Evolutionary conservation across 805 yeast genomes (phyloP).

Genomic region (Candida multigemmis): DNA sequence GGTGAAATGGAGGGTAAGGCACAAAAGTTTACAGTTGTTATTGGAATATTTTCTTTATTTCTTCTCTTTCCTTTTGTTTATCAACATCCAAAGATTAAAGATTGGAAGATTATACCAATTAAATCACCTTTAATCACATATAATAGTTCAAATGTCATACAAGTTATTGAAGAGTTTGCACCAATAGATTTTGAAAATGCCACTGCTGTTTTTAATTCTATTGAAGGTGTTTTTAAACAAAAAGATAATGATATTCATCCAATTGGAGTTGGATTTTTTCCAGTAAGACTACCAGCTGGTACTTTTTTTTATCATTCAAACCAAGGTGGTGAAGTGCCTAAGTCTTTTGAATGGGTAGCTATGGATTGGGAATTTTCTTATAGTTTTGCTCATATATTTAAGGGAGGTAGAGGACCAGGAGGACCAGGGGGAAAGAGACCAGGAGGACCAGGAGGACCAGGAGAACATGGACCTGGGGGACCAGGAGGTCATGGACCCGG

Average conservation of each 20-base stretch:
- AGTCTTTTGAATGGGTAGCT: slow-evolving; percentile 52
- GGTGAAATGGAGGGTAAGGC: too few species aligned
- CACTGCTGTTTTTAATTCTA: slow-evolving; percentile 45
- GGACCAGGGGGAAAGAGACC: slow-evolving; percentile 2
- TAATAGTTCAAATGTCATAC: too few species aligned
- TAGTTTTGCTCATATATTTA: slow-evolving; percentile 27
- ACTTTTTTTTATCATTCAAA: slow-evolving; percentile 51
- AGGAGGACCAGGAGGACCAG: slow-evolving; percentile 2
- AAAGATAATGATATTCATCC: slow-evolving; percentile 45
- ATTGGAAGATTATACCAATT: too few species aligned
- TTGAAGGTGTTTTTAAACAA: slow-evolving; percentile 44
- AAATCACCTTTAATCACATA: too few species aligned
- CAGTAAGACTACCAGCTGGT: slow-evolving; percentile 53
- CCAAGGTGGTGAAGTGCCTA: slow-evolving; percentile 29
- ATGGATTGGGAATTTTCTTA: slow-evolving; percentile 56
- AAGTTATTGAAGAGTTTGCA: too few species aligned
- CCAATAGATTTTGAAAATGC: slow-evolving; percentile 50
- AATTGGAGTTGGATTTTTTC: slow-evolving; percentile 47
- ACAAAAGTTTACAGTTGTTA: too few species aligned
- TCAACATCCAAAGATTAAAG: too few species aligned
- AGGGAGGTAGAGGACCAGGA: slow-evolving; percentile 1
- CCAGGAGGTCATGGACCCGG: slow-evolving; percentile 10
- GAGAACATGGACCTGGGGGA: slow-evolving; percentile 2
- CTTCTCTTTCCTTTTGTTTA: too few species aligned
- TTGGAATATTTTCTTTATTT: too few species aligned